Evolutionary conservation across 768 basidiomycete species (phyloP), one percentile per base, ranked within the genome.

Genomic region (Amanita thiersii): DNA sequence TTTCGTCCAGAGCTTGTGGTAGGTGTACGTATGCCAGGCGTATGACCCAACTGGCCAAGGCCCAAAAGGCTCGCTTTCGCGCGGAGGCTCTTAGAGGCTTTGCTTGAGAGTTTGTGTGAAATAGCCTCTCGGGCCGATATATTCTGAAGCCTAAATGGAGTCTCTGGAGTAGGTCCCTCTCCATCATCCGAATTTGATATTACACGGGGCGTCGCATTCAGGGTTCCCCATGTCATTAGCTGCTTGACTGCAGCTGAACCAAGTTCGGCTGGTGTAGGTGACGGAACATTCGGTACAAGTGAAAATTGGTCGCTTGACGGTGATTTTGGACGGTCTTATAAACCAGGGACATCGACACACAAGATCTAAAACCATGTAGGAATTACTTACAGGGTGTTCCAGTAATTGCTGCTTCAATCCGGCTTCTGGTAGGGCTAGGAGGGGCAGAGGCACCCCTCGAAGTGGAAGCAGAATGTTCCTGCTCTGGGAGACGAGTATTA

Each of bases 181-280:
- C 63, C 64, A 50, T 84, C 75, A 25, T 79, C 73, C 7, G 71
- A 63, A 51, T 73, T 67, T 8, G 79, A 78, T 49, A 98, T 73
- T 3, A 96, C 73, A 40, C 94, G 81, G 2, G 96, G 96, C 6
- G 96, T 98, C 11, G 87, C 83, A 49, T 82, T 79, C 17, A 98
- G 69, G 9, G 90, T 92, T 1, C 96, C 96, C 91, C 90, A 93
- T 9, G 96, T 99, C 85, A 98, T 91, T 11, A 99, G 75, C 50
- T 97, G 83, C 53, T 91, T 90, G 39, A 98, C 72, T 1, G 88
- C 86, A 3, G 70, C 65, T 1, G 91, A 77, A 0, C 87, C 88
- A 34, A 97, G 73, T 52, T 87, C 70, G 4, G 79, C 73, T 0
- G 91, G 81, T 5, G 85, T 86, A 1, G 92, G 92, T 0, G 92